A percentile compares a stretch with the other conserved stretches of the same genome.
These are phyloP conservation scores for Pseudomicrostroma phylloplanum DNA, from an alignment of 1,284 basidiomycete genomes.

Conservation along the genomic window DNA sequence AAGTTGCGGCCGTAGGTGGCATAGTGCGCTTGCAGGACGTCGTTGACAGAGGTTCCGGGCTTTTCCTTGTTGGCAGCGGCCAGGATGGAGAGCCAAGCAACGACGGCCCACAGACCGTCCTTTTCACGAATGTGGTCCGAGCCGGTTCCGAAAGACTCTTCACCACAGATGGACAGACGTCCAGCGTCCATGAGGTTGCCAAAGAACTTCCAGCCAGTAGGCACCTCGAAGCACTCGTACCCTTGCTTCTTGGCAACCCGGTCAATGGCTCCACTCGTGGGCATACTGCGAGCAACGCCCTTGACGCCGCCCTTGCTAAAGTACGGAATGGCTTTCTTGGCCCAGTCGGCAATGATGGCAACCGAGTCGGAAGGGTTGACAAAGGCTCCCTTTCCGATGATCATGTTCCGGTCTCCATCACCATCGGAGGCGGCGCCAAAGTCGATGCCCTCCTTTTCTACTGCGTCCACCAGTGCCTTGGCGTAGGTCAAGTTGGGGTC, in stretches of 20 bases:
- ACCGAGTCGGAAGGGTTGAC: constrained; percentile 96
- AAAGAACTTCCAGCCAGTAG: constrained; percentile 99
- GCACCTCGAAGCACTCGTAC: constrained; percentile 91
- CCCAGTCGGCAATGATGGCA: constrained; percentile 97
- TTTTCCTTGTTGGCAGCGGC: constrained; percentile 78
- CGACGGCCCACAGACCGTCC: constrained; percentile 94
- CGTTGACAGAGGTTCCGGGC: constrained; percentile 38
- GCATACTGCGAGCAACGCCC: constrained; percentile 93
- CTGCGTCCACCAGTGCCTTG: constrained; percentile 82
- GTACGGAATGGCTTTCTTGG: constrained; percentile 86
- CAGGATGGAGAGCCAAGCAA: constrained; percentile 95
- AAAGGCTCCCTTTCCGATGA: constrained; percentile 95
- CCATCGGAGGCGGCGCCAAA: constrained; percentile 97
- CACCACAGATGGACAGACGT: constrained; percentile 91
- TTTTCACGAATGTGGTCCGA: constrained; percentile 99
- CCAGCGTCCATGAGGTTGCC: constrained; percentile 99
- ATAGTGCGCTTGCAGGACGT: constrained; percentile 73
- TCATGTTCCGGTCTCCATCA: constrained; percentile 98
- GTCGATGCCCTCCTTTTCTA: constrained; percentile 76
- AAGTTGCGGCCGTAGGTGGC: constrained; percentile 89
- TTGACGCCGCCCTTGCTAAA: constrained; percentile 85
- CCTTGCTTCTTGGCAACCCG: constrained; percentile 89
- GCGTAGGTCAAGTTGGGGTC: constrained; percentile 99
- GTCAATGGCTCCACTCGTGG: constrained; percentile 93
- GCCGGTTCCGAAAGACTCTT: constrained; percentile 98